Base-by-base conservation (phyloP, 306 rosid species). In the Vachellia collinsii region DNA sequence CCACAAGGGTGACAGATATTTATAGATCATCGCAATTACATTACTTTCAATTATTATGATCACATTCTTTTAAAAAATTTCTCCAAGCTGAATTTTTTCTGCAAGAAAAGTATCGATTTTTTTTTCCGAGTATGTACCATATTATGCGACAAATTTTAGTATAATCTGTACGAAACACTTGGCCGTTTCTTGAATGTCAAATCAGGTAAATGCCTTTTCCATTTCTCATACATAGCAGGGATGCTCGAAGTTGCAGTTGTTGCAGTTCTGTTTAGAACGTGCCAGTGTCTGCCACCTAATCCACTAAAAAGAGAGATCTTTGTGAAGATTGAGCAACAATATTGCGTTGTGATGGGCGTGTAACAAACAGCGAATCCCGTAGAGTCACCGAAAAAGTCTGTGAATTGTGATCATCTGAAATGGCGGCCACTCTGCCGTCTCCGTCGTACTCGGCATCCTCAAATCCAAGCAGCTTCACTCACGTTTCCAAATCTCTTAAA, bases 391-490 rank as follows among this genome's bases (percentile, higher is more conserved):
- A 1, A 23, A 11, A 3, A 25, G 53, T 17, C 72, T 1, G 48
- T 1, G 10, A 8, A 5, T 48, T 22, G 74, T 75, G 74, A 78
- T 86, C 81, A 89, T 91, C 91, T 78, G 83, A 70, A 70, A 92
- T 91, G 97, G 92, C 90, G 88, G 94, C 96, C 69, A 82, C 84
- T 80, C 88, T 86, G 75, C 72, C 84, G 4, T 76, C 78, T 78
- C 88, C 81, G 29, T 79, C 85, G 10, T 75, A 86, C 2, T 85
- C 84, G 68, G 1, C 71, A 5, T 37, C 54, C 83, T 43, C 75
- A 46, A 87, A 41, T 85, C 76, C 80, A 81, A 72, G 23, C 25
- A 8, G 17, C 46, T 39, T 70, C 70, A 8, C 75, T 3, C 29
- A 34, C 22, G 0, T 47, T 36, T 51, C 68, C 63, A 86, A 82